Percentiles rank a stretch among this genome's conserved stretches.
Evolutionary conservation across 345 rosid species (phyloP).

Genomic region (Noccaea bulbosa): DNA sequence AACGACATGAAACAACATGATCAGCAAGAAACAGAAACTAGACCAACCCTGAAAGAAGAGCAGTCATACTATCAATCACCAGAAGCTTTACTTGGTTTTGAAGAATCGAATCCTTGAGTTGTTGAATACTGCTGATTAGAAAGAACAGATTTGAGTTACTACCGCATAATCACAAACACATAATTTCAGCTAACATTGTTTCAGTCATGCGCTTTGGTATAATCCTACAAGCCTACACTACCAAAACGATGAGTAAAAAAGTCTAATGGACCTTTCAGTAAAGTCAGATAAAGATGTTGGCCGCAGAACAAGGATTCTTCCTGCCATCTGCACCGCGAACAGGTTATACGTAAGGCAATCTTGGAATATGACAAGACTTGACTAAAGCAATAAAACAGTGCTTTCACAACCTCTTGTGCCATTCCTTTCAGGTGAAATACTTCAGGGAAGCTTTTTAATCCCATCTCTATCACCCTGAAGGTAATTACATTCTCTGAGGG

Average conservation of each 20-base stretch:
- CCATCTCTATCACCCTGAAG: slow-evolving; percentile 84
- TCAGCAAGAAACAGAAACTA: not conserved
- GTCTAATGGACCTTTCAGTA: slow-evolving; percentile 62
- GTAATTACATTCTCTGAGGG: slow-evolving; percentile 19
- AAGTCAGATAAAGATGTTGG: slow-evolving; percentile 75
- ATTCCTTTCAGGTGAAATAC: slow-evolving; percentile 69
- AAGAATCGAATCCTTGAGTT: slow-evolving; percentile 74
- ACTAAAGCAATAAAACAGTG: not conserved
- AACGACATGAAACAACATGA: not conserved
- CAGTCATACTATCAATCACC: slow-evolving; percentile 88
- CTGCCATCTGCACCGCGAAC: slow-evolving; percentile 69
- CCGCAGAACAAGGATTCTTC: slow-evolving; percentile 75
- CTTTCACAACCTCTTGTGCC: slow-evolving; percentile 68
- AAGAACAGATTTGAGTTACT: not conserved
- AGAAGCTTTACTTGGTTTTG: slow-evolving; percentile 77
- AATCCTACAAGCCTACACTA: slow-evolving; percentile 2
- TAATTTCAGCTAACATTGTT: too few species aligned
- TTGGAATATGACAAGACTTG: not conserved
- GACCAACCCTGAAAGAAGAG: slow-evolving; percentile 79
- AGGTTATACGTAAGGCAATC: slow-evolving; percentile 8
- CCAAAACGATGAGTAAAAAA: slow-evolving; percentile 6
- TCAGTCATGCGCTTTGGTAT: not conserved
- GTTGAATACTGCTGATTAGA: slow-evolving; percentile 59
- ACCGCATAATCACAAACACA: not conserved
- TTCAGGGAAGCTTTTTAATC: slow-evolving; percentile 72